Evolutionary conservation across 768 basidiomycete species (phyloP), one percentile per base, ranked within the genome.

Genomic region (Amanita rimosa): DNA sequence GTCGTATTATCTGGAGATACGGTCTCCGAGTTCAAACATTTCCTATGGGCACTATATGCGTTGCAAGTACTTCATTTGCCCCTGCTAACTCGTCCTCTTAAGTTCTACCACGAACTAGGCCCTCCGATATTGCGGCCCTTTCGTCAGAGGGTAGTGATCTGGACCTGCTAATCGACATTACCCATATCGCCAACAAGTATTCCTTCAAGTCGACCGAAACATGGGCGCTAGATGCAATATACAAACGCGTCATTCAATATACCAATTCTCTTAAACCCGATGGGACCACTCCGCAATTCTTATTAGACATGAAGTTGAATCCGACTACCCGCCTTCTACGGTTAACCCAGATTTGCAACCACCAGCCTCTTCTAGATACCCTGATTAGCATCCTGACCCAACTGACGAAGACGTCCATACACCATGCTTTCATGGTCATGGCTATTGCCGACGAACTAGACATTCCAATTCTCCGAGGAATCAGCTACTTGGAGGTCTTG

Each of bases 31-130:
- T 88, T 89, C 58, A 72, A 74, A 43, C 73, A 81, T 58, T 83
- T 89, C 55, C 71, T 89, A 27, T 85, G 81, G 81, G 78, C 78
- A 1, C 62, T 87, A n/a, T 87, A 88, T 56, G 82, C 84, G 6
- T 57, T 83, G 85, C 85, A 56, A 64, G 83, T 60, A 36, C 16
- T 17, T 17, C 19, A 35, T 14, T 17, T 24, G 41, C 14, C 16
- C 36, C 9, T 26, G 7, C 22, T 45, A 16, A 36, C 22, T 46
- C 14, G 52, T 44, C 10, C 33, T 34, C 14, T 27, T 8, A 16
- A 37, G 11, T 4, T 39, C 22, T 29, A 26, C 17, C 21, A 8
- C 6, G 38, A 24, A 22, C 26, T 54, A 86, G 84, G 52, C 85
- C 85, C 3, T 76, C 73, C 16, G 83, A 86, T 55, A 65, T 84